These are phyloP conservation scores for Globisporangium solare DNA, from an alignment of 352 stramenopile genomes.

Conservation along the genomic window DNA sequence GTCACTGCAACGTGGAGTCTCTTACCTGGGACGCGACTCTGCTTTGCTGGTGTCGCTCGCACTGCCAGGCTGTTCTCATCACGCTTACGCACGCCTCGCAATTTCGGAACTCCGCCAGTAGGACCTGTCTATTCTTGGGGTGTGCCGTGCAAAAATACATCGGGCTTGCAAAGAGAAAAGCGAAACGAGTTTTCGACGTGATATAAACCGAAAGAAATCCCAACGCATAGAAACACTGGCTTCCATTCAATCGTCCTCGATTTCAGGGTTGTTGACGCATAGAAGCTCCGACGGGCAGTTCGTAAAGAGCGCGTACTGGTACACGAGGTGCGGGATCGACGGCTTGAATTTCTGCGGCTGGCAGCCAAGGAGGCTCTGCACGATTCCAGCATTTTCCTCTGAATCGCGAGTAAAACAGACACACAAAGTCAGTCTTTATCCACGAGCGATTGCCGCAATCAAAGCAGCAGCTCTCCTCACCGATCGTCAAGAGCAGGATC, in stretches of 20 bases:
- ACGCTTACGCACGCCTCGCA: background rate
- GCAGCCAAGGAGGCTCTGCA: slow-evolving; percentile 83
- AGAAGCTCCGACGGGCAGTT: slow-evolving; percentile 87
- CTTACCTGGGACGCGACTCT: slow-evolving; percentile 1
- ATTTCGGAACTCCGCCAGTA: background rate
- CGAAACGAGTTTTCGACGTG: no score
- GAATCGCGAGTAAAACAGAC: slow-evolving; percentile 4
- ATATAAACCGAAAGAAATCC: no score
- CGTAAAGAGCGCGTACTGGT: slow-evolving; percentile 92
- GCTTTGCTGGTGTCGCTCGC: background rate
- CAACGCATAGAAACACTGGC: background rate
- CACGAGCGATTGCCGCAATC: background rate
- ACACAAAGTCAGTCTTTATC: background rate
- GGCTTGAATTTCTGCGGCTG: slow-evolving; percentile 71
- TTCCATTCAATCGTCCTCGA: slow-evolving; percentile 21
- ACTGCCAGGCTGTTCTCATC: background rate
- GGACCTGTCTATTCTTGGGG: slow-evolving; percentile 1
- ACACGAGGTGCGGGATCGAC: slow-evolving; percentile 93
- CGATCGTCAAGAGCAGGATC: slow-evolving; percentile 89
- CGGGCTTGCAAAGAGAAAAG: background rate
- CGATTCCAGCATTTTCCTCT: slow-evolving; percentile 88
- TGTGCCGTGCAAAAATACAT: background rate
- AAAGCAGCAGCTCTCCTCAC: slow-evolving; percentile 19
- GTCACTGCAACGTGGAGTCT: background rate
- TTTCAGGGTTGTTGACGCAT: slow-evolving; percentile 61